Evolutionary conservation across 176 grass and related monocot genomes (phyloP), one percentile per base, ranked within the genome.

Genomic region (Alopecurus myosuroides): DNA sequence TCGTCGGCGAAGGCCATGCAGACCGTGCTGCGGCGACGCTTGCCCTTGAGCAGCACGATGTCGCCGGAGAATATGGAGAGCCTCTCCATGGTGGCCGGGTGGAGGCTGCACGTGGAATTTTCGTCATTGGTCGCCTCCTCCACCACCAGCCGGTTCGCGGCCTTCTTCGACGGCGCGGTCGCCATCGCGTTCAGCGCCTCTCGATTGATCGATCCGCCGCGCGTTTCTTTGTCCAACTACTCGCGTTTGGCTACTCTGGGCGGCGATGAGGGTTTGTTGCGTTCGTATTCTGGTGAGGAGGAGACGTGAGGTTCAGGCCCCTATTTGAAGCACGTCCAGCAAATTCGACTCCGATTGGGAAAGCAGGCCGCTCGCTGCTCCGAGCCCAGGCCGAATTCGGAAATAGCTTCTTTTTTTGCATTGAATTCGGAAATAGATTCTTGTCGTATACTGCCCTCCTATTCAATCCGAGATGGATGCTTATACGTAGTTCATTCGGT

Each of bases 41-140:
- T 91, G 13, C 89, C 92, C 84, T 88, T 94, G 34, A 94, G 77
- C 39, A 91, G 86, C 75, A 94, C 63, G 11, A 87, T 35, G 55
- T 94, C 92, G 39, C 92, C 86, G 7, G 14, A 25, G 68, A 61
- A 91, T 19, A 94, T 77, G 60, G 85, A 78, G 15, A 94, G 88
- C 70, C 56, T 84, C 13, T 94, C 81, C 86, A 91, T 85, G 51
- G 92, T 94, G 28, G 72, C 65, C 5, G 89, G 86, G 75, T 94
- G 76, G 20, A 94, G 33, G 0, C 2, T 66, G 28, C 90, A 88
- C 0, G 83, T 41, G 0, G 89, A 89, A 65, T 91, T 91, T 26
- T 91, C 83, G 48, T 91, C 86, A 11, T 49, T 58, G 1, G 79
- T 42, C 0, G 89, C 76, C 36, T 87, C 92, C 5, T 91, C 84